phyloP scores from a whole-genome alignment of 2,329 filamentous ascomycete genomes.

The Lachnellula subtilissima region DNA sequence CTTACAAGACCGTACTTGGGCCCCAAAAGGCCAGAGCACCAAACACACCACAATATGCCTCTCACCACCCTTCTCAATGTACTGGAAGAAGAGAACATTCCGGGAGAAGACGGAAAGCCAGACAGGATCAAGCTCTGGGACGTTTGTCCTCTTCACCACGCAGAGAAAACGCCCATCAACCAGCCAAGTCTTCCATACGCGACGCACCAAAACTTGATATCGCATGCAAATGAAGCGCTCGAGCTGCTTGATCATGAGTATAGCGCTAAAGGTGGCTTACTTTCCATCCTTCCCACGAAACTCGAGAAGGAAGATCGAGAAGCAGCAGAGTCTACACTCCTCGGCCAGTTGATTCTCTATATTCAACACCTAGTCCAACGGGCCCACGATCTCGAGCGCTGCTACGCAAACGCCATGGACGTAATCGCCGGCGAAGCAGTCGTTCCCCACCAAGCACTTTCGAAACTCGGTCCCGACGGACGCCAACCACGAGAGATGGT shows the following conservation, averaged over 20 bases:
- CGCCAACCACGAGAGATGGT: conserved; percentile 44
- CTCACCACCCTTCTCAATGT: conserved; percentile 25
- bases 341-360: conserved; percentile 54
- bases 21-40: conserved; percentile 32
- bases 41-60: conserved; percentile 22
- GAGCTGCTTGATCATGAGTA: conserved; percentile 58
- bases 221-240: conserved; percentile 55
- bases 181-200: conserved; percentile 23
- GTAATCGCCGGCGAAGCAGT: conserved; percentile 45
- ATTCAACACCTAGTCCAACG: conserved; percentile 49
- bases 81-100: conserved; percentile 6
- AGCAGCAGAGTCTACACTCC: conserved; percentile 45
- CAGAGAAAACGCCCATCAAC: conserved; percentile 1
- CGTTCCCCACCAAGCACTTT: conserved; percentile 48
- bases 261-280: conserved; percentile 49
- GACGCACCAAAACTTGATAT: conserved; percentile 37
- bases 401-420: conserved; percentile 47
- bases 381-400: conserved; percentile 53
- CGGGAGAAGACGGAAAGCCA: background rate
- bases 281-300: conserved; percentile 48
- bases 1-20: conserved; percentile 42
- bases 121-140: conserved; percentile 6
- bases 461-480: conserved; percentile 47
- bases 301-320: conserved; percentile 34
- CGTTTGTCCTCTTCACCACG: conserved; percentile 24